Evolutionary conservation across 495 filamentous ascomycete genomes (phyloP).

Genomic region (Paragyromitra xinjiangensis): DNA sequence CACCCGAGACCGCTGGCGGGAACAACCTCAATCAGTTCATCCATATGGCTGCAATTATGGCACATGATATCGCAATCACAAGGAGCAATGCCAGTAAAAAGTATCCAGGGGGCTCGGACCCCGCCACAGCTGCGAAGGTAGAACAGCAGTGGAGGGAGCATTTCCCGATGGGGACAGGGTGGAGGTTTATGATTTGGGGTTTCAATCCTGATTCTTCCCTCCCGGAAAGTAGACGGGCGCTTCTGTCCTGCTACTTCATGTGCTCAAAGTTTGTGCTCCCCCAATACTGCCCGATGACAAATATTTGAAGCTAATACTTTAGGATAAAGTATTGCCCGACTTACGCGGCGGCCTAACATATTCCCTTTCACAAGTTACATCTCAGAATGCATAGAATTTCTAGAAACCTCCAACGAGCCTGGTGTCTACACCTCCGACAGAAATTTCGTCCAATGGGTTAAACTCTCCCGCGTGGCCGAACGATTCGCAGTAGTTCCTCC

Average conservation of each 20-base stretch:
- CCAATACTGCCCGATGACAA: neutral
- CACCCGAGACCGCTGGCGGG: conserved; percentile 83
- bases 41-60: conserved; percentile 84
- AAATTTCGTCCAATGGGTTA: conserved; percentile 75
- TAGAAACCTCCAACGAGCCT: conserved; percentile 70
- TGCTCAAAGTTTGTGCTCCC: conserved; percentile 62
- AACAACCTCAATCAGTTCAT: conserved; percentile 87
- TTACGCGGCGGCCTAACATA: conserved; percentile 77
- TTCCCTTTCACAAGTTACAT: conserved; percentile 84
- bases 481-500: conserved; percentile 65
- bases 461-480: conserved; percentile 78
- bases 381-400: conserved; percentile 77
- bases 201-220: conserved; percentile 67
- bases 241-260: conserved; percentile 82
- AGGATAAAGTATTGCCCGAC: conserved; percentile 68
- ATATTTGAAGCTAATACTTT: conserved; percentile 21
- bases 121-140: neutral
- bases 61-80: conserved; percentile 83
- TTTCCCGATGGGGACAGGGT: conserved; percentile 16
- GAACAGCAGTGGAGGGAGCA: conserved; percentile 58
- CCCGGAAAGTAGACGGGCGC: conserved; percentile 77
- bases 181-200: conserved; percentile 21
- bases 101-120: conserved; percentile 57
- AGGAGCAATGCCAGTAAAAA: conserved; percentile 61
- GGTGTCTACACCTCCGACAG: conserved; percentile 77